Conservation (phyloP, 441 rosid genomes). For the Viola pubescens region DNA sequence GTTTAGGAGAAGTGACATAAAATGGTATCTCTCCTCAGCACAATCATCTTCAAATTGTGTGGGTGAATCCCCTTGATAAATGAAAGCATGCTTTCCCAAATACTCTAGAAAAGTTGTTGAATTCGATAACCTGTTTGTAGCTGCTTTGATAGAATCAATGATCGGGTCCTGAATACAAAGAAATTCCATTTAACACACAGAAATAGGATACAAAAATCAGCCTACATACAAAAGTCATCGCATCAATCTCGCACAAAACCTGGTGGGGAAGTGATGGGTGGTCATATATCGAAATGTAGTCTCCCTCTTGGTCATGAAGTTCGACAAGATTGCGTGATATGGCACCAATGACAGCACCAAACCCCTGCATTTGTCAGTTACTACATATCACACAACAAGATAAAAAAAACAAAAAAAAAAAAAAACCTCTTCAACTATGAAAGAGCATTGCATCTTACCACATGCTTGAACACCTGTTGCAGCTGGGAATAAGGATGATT, state of each 20-base stretch:
- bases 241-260: conserved; percentile 25
- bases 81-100: conserved; percentile 89
- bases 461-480: conserved; percentile 93
- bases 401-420: neutral
- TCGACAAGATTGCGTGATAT: conserved; percentile 88
- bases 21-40: conserved; percentile 61
- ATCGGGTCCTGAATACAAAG: conserved; percentile 61
- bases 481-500: conserved; percentile 98
- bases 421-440: neutral
- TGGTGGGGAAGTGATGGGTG: conserved; percentile 62
- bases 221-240: too few relatives aligned
- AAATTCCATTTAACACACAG: neutral
- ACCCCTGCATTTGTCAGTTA: conserved; percentile 42
- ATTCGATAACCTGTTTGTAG: conserved; percentile 67
- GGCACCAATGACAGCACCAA: conserved; percentile 98
- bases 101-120: conserved; percentile 75
- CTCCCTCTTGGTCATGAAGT: conserved; percentile 78
- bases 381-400: conserved; percentile 11
- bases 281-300: conserved; percentile 84
- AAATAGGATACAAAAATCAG: neutral
- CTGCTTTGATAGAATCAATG: conserved; percentile 64
- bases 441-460: conserved; percentile 33
- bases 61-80: conserved; percentile 74
- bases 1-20: conserved; percentile 75
- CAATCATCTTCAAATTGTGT: conserved; percentile 51